phyloP scores from a whole-genome alignment of 805 yeast genomes.

The Yamadazyma sp. region DNA sequence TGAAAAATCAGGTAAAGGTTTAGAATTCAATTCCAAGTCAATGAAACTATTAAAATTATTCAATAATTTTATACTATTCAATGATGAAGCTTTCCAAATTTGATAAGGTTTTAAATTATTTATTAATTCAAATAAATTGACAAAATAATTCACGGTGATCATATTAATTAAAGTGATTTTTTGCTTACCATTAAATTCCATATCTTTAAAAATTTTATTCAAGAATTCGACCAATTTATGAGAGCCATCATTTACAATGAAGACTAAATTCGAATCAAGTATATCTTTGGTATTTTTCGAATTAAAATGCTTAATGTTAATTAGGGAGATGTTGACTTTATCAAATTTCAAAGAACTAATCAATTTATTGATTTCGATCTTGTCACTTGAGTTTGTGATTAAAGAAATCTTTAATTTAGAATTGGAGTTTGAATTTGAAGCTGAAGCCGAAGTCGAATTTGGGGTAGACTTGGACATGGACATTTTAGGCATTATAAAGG shows the following conservation, averaged over 20 bases:
- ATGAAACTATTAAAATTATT: slow-evolving; percentile 26
- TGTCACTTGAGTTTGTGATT: slow-evolving; percentile 1
- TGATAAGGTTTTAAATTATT: slow-evolving; percentile 32
- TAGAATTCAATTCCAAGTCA: slow-evolving; percentile 17
- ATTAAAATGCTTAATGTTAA: slow-evolving; percentile 14
- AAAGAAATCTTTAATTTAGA: slow-evolving; percentile 3
- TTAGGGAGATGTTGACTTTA: slow-evolving; percentile 9
- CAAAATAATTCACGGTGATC: slow-evolving; percentile 38
- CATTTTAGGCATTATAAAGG: slow-evolving; percentile 38
- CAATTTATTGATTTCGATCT: slow-evolving; percentile 12
- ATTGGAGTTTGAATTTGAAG: no score
- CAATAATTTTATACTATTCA: slow-evolving; percentile 22
- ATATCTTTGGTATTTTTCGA: slow-evolving; percentile 10
- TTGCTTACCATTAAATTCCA: slow-evolving; percentile 12
- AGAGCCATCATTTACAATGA: slow-evolving; percentile 40
- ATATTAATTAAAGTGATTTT: slow-evolving; percentile 35
- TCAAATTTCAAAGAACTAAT: slow-evolving; percentile 16
- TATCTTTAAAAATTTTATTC: slow-evolving; percentile 11
- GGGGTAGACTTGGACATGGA: slow-evolving; percentile 1
- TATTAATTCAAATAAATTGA: slow-evolving; percentile 36
- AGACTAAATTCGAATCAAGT: slow-evolving; percentile 24
- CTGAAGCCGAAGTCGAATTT: not conserved
- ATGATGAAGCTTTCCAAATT: slow-evolving; percentile 37
- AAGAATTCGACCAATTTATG: slow-evolving; percentile 23
- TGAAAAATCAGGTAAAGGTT: no score